phyloP scores from a whole-genome alignment of 2,329 filamentous ascomycete genomes.

The Phyllachora maydis region DNA sequence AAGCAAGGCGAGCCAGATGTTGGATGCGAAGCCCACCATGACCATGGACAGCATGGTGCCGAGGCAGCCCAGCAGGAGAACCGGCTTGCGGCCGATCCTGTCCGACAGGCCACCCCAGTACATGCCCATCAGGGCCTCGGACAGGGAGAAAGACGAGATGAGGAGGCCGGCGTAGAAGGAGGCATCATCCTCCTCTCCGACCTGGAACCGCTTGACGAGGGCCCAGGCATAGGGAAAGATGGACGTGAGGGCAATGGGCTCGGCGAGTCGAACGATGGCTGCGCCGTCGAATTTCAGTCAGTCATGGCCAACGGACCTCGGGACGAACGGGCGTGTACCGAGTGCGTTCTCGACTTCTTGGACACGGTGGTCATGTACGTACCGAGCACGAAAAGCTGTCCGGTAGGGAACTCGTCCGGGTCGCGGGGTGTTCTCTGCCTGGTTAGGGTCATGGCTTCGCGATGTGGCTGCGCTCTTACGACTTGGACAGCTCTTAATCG shows the following conservation, averaged over 20 bases:
- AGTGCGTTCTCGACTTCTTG: no score
- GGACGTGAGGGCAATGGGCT: slow-evolving; percentile 81
- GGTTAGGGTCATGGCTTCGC: slow-evolving; percentile 28
- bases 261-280: slow-evolving; percentile 85
- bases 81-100: slow-evolving; percentile 64
- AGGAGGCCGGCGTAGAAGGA: slow-evolving; percentile 77
- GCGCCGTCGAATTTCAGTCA: slow-evolving; percentile 2
- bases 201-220: slow-evolving; percentile 55
- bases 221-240: slow-evolving; percentile 87
- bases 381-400: slow-evolving; percentile 75
- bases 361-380: no score
- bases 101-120: slow-evolving; percentile 77
- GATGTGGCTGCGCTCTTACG: slow-evolving; percentile 16
- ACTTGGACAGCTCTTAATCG: no score
- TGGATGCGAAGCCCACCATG: slow-evolving; percentile 66
- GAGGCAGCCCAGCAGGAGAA: slow-evolving; percentile 59
- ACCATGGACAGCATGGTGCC: slow-evolving; percentile 72
- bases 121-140: slow-evolving; percentile 68
- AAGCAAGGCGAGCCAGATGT: slow-evolving; percentile 63
- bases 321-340: not conserved
- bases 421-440: slow-evolving; percentile 30
- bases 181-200: slow-evolving; percentile 53
- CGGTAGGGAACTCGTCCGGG: slow-evolving; percentile 57
- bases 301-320: not conserved
- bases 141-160: slow-evolving; percentile 69